A percentile compares a stretch with the other conserved stretches of the same genome.
These are phyloP conservation scores for Colletotrichum sp. DNA, from an alignment of 2,329 filamentous ascomycete genomes.

Conservation along the genomic window DNA sequence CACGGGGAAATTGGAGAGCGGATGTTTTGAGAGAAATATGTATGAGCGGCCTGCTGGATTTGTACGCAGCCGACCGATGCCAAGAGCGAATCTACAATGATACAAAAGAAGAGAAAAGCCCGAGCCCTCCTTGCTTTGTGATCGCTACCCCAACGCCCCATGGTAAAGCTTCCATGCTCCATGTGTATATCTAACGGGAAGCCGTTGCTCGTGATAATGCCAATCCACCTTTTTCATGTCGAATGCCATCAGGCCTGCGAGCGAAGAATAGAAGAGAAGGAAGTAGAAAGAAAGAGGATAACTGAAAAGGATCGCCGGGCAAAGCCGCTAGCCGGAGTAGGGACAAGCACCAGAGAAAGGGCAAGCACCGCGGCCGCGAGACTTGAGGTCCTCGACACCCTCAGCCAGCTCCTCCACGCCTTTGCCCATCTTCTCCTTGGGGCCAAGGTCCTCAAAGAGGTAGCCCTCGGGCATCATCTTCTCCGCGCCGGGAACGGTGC, in stretches of 20 bases:
- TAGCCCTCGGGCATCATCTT: conserved; percentile 55
- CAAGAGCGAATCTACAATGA: not conserved
- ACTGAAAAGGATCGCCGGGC: not conserved
- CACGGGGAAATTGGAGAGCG: not conserved
- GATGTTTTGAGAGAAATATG: not conserved
- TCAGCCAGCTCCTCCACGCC: conserved; percentile 54
- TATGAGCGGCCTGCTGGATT: not conserved
- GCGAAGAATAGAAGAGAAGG: not conserved
- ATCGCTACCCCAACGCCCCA: not conserved
- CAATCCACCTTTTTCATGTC: not conserved
- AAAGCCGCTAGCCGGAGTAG: not conserved
- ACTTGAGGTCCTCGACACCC: conserved; percentile 9
- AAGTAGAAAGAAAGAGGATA: not conserved
- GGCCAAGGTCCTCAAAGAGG: conserved; percentile 65
- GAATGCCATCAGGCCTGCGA: not conserved
- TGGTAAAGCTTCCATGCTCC: not conserved
- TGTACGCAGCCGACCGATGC: not conserved
- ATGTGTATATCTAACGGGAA: not conserved
- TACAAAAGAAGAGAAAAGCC: not conserved
- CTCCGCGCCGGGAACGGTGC: conserved; percentile 49
- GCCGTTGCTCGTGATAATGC: not conserved
- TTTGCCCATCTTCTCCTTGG: conserved; percentile 55
- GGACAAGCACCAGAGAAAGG: conserved; percentile 10
- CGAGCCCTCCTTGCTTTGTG: not conserved
- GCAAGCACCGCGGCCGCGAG: not conserved